These are phyloP conservation scores for Aspergillus hancockii DNA, from an alignment of 495 filamentous ascomycete species.

Conservation along the genomic window DNA sequence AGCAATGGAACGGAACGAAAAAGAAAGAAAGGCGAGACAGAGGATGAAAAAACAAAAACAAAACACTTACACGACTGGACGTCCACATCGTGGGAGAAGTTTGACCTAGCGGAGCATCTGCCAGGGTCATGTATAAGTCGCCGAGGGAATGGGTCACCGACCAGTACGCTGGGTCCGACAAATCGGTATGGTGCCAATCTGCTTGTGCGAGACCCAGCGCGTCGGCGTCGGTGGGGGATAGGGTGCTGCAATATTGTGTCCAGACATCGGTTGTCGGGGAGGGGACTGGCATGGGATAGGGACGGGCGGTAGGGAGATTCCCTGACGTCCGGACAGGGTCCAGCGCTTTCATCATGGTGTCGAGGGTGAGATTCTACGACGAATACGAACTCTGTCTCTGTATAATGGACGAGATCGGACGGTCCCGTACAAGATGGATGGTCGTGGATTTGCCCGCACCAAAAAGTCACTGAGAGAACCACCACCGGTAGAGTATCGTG, in stretches of 20 bases:
- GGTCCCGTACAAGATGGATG: neutral
- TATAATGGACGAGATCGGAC: neutral
- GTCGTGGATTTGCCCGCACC: neutral
- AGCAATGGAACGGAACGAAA: too few species aligned
- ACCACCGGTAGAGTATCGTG: neutral
- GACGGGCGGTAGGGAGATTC: neutral
- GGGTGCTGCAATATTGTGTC: neutral
- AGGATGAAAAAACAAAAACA: neutral
- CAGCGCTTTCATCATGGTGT: neutral
- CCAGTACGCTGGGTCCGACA: neutral
- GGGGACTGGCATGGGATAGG: neutral
- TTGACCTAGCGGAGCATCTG: neutral
- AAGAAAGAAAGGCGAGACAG: neutral
- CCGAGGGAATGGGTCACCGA: neutral
- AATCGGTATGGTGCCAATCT: neutral
- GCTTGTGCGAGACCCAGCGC: neutral
- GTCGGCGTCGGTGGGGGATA: neutral
- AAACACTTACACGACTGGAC: neutral
- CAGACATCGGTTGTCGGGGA: neutral
- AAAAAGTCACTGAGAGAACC: neutral
- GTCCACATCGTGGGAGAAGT: neutral
- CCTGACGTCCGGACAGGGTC: neutral
- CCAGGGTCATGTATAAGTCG: neutral
- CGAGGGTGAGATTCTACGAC: neutral
- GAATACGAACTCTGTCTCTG: neutral